Conservation (phyloP, 2,329 filamentous ascomycete species). For the Dothiorella sarmentorum region DNA sequence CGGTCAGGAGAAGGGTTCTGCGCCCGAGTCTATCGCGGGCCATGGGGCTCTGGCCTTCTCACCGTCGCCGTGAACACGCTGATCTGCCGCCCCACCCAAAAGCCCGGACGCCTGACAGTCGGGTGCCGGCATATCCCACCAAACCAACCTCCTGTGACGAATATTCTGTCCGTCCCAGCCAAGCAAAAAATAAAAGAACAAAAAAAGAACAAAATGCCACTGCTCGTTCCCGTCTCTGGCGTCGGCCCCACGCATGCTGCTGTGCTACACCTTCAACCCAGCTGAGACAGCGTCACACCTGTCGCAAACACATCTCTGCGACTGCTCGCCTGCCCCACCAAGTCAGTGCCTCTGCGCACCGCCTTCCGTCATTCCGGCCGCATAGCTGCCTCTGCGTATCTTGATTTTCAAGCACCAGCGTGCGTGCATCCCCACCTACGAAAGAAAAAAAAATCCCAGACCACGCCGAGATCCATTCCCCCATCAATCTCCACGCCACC, state of each 20-base stretch:
- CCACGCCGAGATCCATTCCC: neutral
- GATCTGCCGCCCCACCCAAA: conserved; percentile 24
- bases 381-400: neutral
- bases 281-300: too few relatives aligned
- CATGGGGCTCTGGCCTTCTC: conserved; percentile 4
- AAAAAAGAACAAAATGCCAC: neutral
- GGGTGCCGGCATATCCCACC: neutral
- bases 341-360: neutral
- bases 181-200: neutral
- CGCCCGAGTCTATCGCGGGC: neutral
- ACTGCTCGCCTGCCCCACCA: conserved; percentile 1
- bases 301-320: too few relatives aligned
- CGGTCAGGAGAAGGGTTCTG: too few relatives aligned
- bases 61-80: conserved; percentile 9
- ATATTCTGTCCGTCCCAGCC: neutral
- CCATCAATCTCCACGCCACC: neutral
- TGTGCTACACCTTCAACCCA: too few relatives aligned
- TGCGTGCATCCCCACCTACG: neutral
- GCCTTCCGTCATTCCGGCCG: neutral
- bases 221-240: neutral
- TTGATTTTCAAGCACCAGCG: conserved; percentile 5
- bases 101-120: neutral
- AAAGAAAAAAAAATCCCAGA: neutral
- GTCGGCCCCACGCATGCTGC: neutral
- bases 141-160: neutral